Conservation (phyloP, 257 asterid genomes). For the Przewalskia tangutica region DNA sequence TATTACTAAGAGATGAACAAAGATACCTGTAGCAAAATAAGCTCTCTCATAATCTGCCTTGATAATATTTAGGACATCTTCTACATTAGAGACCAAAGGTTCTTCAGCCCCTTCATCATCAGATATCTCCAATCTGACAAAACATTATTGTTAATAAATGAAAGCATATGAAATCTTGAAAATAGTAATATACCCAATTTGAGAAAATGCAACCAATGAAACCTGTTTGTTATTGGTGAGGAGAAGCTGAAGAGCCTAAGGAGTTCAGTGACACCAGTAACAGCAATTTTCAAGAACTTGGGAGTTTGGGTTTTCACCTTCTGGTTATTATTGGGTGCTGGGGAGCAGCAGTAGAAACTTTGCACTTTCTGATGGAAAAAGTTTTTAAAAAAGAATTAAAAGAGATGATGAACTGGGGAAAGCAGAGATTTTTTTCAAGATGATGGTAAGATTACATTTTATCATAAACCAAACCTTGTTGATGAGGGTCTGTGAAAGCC, state of each 20-base stretch:
- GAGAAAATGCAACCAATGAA: not conserved
- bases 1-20: not conserved
- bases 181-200: not conserved
- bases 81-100: slow-evolving; percentile 27
- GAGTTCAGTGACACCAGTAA: slow-evolving; percentile 46
- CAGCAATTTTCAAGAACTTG: slow-evolving; percentile 44
- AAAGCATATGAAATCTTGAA: not conserved
- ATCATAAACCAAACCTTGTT: not conserved
- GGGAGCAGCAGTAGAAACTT: slow-evolving; percentile 42
- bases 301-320: slow-evolving; percentile 36
- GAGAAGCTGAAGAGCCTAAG: slow-evolving; percentile 33
- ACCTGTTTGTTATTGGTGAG: slow-evolving; percentile 25
- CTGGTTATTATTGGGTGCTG: slow-evolving; percentile 23
- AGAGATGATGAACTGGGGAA: not conserved
- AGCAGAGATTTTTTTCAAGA: not conserved
- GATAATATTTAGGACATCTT: slow-evolving; percentile 51
- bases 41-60: slow-evolving; percentile 61
- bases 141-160: not conserved
- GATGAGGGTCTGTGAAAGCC: not conserved
- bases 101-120: slow-evolving; percentile 21
- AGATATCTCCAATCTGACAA: slow-evolving; percentile 28
- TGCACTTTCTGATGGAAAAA: slow-evolving; percentile 17
- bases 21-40: slow-evolving; percentile 72
- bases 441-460: not conserved
- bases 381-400: not conserved